A percentile compares a stretch with the other conserved stretches of the same genome.
These are phyloP conservation scores for Dactylellina cionopaga DNA, from an alignment of 2,329 filamentous ascomycete species.

Conservation along the genomic window DNA sequence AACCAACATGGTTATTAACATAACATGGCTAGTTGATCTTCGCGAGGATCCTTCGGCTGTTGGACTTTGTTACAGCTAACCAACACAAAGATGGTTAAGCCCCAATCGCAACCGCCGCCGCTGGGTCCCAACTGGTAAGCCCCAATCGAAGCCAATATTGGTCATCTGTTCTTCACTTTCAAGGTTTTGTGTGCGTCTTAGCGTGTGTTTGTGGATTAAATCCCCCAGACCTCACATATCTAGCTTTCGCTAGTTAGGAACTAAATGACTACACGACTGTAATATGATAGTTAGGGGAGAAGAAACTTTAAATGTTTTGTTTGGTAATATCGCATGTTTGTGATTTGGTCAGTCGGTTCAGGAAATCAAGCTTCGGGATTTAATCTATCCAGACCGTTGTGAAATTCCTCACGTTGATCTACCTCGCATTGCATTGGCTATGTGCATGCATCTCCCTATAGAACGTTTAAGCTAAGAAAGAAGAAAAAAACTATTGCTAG, in stretches of 20 bases:
- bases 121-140: conserved; percentile 20
- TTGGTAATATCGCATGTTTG: too few relatives aligned
- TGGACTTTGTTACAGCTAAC: not conserved
- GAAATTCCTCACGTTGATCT: conserved; percentile 28
- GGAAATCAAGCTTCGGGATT: conserved; percentile 7
- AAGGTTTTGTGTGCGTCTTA: not conserved
- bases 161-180: conserved; percentile 19
- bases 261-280: too few relatives aligned
- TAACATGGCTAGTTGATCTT: not conserved
- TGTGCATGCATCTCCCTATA: conserved; percentile 46
- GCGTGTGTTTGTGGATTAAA: conserved; percentile 38
- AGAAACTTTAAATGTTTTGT: too few relatives aligned
- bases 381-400: conserved; percentile 9
- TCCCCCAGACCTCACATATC: conserved; percentile 16
- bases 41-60: conserved; percentile 25
- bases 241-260: conserved; percentile 4
- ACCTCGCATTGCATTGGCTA: conserved; percentile 48
- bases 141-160: conserved; percentile 11
- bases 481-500: too few relatives aligned
- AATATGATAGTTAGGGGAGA: too few relatives aligned
- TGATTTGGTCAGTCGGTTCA: too few relatives aligned
- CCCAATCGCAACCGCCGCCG: conserved; percentile 11
- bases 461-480: too few relatives aligned
- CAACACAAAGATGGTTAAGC: conserved; percentile 12
- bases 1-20: not conserved